These are phyloP conservation scores for Albatrellus ellisii DNA, from an alignment of 768 basidiomycete species.

Conservation along the genomic window DNA sequence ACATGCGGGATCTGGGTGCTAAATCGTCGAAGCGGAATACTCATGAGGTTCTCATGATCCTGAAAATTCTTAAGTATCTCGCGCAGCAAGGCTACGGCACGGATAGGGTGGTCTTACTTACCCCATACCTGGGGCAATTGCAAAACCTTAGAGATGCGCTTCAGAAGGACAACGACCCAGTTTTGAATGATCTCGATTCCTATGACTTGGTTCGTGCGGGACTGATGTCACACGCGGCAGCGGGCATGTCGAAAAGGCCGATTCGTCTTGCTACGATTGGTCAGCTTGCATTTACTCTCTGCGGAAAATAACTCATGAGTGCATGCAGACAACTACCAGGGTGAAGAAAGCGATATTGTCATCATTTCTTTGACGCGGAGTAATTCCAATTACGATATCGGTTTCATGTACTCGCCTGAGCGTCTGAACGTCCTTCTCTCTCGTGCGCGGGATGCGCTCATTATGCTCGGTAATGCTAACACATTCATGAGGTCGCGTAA, in stretches of 20 bases:
- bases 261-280: constrained; percentile 57
- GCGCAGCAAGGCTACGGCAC: constrained; percentile 56
- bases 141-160: constrained; percentile 34
- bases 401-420: constrained; percentile 61
- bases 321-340: constrained; percentile 59
- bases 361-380: constrained; percentile 48
- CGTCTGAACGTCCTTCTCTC: constrained; percentile 62
- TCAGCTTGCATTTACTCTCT: constrained; percentile 15
- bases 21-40: constrained; percentile 48
- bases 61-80: constrained; percentile 53
- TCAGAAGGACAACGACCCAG: constrained; percentile 34
- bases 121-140: constrained; percentile 59
- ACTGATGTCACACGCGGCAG: constrained; percentile 26
- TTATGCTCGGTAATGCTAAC: constrained; percentile 50
- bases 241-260: constrained; percentile 28
- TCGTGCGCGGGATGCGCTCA: constrained; percentile 48
- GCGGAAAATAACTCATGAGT: neutral
- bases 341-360: constrained; percentile 62
- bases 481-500: constrained; percentile 43
- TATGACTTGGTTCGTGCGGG: constrained; percentile 47
- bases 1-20: constrained; percentile 32
- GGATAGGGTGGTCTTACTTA: constrained; percentile 47
- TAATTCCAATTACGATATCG: constrained; percentile 41
- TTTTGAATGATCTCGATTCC: constrained; percentile 50
- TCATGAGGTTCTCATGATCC: constrained; percentile 46